Base-by-base conservation (phyloP, 805 yeast species). In the Ogataea parapolymorpha region DNA sequence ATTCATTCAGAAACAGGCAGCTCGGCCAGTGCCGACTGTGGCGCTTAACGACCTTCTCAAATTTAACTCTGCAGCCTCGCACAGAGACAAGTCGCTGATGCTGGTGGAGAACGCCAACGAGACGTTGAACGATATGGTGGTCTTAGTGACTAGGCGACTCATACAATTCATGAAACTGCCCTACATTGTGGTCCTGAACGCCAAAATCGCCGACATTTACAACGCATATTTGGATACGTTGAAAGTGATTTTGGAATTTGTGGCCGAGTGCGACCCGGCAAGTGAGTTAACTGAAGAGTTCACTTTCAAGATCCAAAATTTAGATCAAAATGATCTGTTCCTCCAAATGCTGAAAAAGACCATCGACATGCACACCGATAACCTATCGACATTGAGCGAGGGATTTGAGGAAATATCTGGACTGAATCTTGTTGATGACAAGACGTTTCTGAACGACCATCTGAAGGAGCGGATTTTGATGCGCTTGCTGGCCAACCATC, bases 401-500 rank as follows among this genome's bases (percentile, higher is more conserved):
- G 99, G 98, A 0, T 83, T 91, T 54, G 70, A 67, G 6, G 68
- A 75, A 20, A 76, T 85, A 30, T 77, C 82, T 39, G 54, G 59
- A 3, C 26, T 54, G 37, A 45, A 46, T 12, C 26, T 55, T 15
- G 58, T 52, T 9, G 52, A 55, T 26, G 66, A 59, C 27, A 57
- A 54, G 44, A 23, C 12, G 3, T 85, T 90, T 50, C 67, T 91
- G 49, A 86, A 87, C 55, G 65, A 70, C 9, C 97, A 91, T 65
- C 70, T 91, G 52, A 71, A 75, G 41, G 96, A 90, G 50, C 72
- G 97, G 46, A 90, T 91, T 30, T 75, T 90, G 49, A 86, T 93
- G 80, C 79, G 96, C 42, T 67, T 90, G 36, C 70, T 89, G 39
- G 89, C 95, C 0, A 90, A 85, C 47, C 96, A 93, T 61, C 95